Percentiles rank a stretch among this genome's conserved stretches.
Evolutionary conservation across 345 rosid genomes (phyloP).

Genomic region (Laguncularia racemosa): DNA sequence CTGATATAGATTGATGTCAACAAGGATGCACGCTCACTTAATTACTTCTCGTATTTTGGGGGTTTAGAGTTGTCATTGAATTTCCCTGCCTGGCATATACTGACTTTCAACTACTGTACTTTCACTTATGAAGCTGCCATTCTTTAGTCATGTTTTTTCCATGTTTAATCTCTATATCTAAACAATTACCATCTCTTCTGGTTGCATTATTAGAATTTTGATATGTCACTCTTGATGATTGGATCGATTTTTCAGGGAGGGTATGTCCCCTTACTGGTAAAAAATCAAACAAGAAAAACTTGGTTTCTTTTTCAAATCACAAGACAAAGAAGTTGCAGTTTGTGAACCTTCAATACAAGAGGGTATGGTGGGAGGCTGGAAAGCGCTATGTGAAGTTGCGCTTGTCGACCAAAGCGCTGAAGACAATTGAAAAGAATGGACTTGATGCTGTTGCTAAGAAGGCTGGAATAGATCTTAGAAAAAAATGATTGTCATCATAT

Average conservation of each 20-base stretch:
- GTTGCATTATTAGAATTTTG: no score
- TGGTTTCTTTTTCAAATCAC: conserved; percentile 93
- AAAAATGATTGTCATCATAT: conserved; percentile 22
- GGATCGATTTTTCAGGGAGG: conserved; percentile 47
- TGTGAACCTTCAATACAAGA: conserved; percentile 91
- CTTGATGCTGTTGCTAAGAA: conserved; percentile 96
- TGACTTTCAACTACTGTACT: no score
- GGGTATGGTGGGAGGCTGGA: conserved; percentile 95
- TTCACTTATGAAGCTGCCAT: no score
- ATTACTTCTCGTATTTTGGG: no score
- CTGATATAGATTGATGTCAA: no score
- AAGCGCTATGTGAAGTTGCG: conserved; percentile 76
- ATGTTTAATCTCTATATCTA: no score
- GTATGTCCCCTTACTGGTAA: conserved; percentile 91
- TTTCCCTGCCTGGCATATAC: no score
- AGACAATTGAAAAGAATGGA: conserved; percentile 93
- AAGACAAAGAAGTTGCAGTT: conserved; percentile 87
- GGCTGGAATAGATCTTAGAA: conserved; percentile 86
- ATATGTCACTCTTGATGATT: background rate
- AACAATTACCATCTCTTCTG: no score
- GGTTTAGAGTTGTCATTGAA: no score
- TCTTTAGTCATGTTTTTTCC: no score
- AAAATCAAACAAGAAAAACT: conserved; percentile 86
- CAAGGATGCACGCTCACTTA: no score
- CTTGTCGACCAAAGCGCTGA: conserved; percentile 79